phyloP scores from a whole-genome alignment of 116 monocot species.

The Papilionanthe hybrid region DNA sequence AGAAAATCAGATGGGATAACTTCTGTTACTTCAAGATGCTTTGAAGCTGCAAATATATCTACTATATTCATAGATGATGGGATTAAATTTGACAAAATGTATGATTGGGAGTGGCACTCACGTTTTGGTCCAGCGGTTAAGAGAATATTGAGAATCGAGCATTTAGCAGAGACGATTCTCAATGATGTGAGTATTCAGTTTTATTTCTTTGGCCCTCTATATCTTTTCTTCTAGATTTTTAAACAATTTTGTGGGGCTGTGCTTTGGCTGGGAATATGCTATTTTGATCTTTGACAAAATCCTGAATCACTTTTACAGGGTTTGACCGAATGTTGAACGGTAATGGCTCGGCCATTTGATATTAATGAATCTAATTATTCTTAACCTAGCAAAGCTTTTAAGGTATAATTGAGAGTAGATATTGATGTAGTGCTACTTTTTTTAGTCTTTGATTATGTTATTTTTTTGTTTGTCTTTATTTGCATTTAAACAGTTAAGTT shows the following conservation, averaged over 20 bases:
- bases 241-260: background rate
- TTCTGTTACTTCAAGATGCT: constrained; percentile 68
- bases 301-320: background rate
- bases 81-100: constrained; percentile 83
- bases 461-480: background rate
- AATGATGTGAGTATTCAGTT: constrained; percentile 53
- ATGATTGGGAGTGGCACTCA: constrained; percentile 71
- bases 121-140: constrained; percentile 66
- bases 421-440: background rate
- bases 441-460: background rate
- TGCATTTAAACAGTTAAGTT: background rate
- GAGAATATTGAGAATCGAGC: constrained; percentile 82
- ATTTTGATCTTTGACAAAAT: background rate
- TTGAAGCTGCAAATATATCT: constrained; percentile 72
- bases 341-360: background rate
- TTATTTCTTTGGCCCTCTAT: background rate
- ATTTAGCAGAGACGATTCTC: constrained; percentile 83
- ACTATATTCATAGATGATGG: constrained; percentile 87
- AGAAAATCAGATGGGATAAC: constrained; percentile 49
- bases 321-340: background rate
- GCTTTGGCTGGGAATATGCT: background rate
- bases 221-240: too few relatives aligned
- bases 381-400: background rate
- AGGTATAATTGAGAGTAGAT: background rate
- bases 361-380: background rate